Percentiles rank a stretch among this genome's conserved stretches.
These are phyloP conservation scores for Cadophora gregata DNA, from an alignment of 2,329 filamentous ascomycete genomes.

Conservation along the genomic window DNA sequence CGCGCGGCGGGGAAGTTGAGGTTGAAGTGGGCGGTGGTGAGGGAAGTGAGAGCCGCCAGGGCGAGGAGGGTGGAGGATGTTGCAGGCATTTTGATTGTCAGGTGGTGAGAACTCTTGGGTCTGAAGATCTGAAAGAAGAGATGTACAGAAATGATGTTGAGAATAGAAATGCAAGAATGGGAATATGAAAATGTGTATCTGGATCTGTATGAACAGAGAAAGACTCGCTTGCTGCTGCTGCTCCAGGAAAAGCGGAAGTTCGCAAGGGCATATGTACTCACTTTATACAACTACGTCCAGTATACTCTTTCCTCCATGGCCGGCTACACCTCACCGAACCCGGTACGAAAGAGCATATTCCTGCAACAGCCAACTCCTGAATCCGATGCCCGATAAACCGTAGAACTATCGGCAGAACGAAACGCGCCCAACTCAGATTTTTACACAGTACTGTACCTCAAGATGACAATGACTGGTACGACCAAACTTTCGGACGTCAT, in stretches of 20 bases:
- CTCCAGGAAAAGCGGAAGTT: neutral
- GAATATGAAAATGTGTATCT: neutral
- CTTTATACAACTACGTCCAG: too few species aligned
- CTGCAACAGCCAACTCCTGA: neutral
- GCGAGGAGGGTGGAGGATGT: slow-evolving; percentile 39
- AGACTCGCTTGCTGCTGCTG: slow-evolving; percentile 12
- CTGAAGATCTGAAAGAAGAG: neutral
- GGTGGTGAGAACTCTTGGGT: neutral
- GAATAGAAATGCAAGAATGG: neutral
- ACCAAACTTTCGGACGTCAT: neutral
- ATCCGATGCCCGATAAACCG: neutral
- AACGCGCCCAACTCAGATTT: neutral
- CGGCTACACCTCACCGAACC: neutral
- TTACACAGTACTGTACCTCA: neutral
- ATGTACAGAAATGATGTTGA: neutral
- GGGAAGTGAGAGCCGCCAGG: slow-evolving; percentile 47
- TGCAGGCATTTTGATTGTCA: slow-evolving; percentile 28
- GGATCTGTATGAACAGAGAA: neutral
- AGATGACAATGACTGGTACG: neutral
- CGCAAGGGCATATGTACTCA: slow-evolving; percentile 6
- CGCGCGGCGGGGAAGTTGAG: slow-evolving; percentile 59
- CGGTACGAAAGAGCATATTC: neutral
- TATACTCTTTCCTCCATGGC: too few species aligned
- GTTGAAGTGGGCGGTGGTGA: slow-evolving; percentile 61
- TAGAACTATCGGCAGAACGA: neutral